A percentile compares a stretch with the other conserved stretches of the same genome.
Conservation (phyloP, 805 yeast genomes). For the Lipomyces anomalus region DNA sequence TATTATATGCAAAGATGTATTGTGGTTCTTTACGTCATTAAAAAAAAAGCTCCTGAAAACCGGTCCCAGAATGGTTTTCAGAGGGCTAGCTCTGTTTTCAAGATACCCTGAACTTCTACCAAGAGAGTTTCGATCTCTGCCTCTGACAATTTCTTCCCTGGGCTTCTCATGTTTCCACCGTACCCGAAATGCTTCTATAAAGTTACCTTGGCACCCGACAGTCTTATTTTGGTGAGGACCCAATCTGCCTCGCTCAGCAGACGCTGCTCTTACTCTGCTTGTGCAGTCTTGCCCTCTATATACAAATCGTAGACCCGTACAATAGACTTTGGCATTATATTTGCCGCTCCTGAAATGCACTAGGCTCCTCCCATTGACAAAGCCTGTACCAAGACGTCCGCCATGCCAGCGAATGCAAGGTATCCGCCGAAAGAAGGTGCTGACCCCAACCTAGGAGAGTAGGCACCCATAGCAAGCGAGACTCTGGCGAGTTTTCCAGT, state of each 20-base stretch:
- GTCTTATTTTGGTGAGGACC: conserved; percentile 18
- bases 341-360: conserved; percentile 48
- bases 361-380: conserved; percentile 45
- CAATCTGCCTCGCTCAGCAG: conserved; percentile 43
- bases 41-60: too few species aligned
- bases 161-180: conserved; percentile 22
- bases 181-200: conserved; percentile 18
- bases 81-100: not conserved
- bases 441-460: conserved; percentile 37
- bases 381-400: conserved; percentile 47
- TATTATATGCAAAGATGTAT: too few species aligned
- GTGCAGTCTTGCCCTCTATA: conserved; percentile 38
- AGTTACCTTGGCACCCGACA: conserved; percentile 26
- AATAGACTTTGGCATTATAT: conserved; percentile 48
- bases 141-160: conserved; percentile 3
- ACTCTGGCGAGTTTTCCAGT: conserved; percentile 45
- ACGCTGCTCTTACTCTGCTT: conserved; percentile 43
- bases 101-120: conserved; percentile 1
- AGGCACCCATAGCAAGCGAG: conserved; percentile 10
- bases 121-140: conserved; percentile 2
- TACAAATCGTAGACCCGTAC: conserved; percentile 36
- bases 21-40: too few species aligned
- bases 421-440: conserved; percentile 37
- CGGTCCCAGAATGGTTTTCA: too few species aligned
- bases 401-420: conserved; percentile 46